phyloP scores from a whole-genome alignment of 2,329 filamentous ascomycete genomes.

The Epichloe sibirici region DNA sequence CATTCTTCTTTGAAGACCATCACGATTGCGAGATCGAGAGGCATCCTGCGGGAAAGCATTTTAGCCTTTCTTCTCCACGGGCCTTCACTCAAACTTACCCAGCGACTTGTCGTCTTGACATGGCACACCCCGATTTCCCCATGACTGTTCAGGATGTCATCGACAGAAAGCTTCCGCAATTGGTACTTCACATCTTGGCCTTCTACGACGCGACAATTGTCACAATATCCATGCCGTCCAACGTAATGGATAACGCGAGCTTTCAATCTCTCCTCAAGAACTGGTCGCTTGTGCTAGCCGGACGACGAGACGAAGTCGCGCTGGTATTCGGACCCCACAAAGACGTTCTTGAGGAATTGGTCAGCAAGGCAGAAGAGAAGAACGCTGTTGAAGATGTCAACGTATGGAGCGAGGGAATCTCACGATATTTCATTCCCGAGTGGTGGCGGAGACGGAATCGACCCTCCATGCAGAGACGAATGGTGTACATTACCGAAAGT shows the following conservation, averaged over 20 bases:
- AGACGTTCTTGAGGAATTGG: conserved; percentile 2
- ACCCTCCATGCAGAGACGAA: conserved; percentile 2
- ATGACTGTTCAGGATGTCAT: conserved; percentile 5
- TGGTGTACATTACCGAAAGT: conserved; percentile 6
- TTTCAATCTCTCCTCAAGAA: conserved; percentile 5
- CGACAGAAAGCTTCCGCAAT: conserved; percentile 3
- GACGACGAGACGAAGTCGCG: background rate
- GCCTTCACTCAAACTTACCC: conserved; percentile 6
- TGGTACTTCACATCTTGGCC: conserved; percentile 3
- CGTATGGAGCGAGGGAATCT: background rate
- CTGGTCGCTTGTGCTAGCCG: conserved; percentile 6
- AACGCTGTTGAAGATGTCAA: background rate
- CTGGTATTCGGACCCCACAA: background rate
- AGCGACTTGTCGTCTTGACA: background rate
- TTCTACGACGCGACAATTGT: conserved; percentile 6
- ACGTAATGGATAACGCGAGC: conserved; percentile 4
- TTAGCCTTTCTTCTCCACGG: background rate
- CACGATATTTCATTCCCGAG: background rate
- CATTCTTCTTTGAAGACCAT: conserved; percentile 3
- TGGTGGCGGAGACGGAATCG: conserved; percentile 2
- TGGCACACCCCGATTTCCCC: conserved; percentile 1
- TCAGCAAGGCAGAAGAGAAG: conserved; percentile 2
- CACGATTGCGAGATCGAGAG: background rate
- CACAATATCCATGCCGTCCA: conserved; percentile 3
- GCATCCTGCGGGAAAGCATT: conserved; percentile 3